Evolutionary conservation across 257 asterid species (phyloP), one percentile per base, ranked within the genome.

Genomic region (Fraxinus excelsior): DNA sequence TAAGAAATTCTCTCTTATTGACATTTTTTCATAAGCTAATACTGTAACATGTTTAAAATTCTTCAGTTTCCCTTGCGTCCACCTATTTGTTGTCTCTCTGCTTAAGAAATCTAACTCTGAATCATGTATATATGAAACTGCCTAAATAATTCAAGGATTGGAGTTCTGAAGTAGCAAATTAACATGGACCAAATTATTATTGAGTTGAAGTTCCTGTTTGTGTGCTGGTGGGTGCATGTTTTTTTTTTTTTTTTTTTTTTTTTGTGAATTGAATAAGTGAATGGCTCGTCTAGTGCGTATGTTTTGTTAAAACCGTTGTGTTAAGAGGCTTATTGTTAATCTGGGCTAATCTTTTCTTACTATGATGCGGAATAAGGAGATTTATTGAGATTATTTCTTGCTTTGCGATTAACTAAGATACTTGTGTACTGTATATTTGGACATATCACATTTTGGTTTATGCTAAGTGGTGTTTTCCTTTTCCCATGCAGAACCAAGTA

Each of bases 401-500:
- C 28, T 56, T 3, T 56, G 65, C 26, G n/a, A 16, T 46, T 21
- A 14, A 46, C 58, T 16, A 4, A 46, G 2, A 16, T 53, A 53
- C n/a, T 53, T 1, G 64, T 18, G 25, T 19, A 19, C 64, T 53
- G 3, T 19, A 56, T 56, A 56, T n/a, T 7, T n/a, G 12, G 12
- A 56, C 21, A n/a, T n/a, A n/a, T 19, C 25, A 19, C 26, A 5
- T 26, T 62, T 26, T 62, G 19, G 35, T 62, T 62, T 62, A 25
- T 62, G 32, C 65, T 79, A 40, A 42, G 37, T 38, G 11, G 8
- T 44, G 79, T 71, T 58, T 76, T 70, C 25, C 3, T 51, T 80
- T 69, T 37, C 7, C 34, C 26, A 46, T 71, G 85, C 86, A 92
- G 99, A 87, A 66, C 38, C 82, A 72, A 82, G 87, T 28, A 79